Base-by-base conservation (phyloP, 2,329 filamentous ascomycete species). In the Beauveria sp. region DNA sequence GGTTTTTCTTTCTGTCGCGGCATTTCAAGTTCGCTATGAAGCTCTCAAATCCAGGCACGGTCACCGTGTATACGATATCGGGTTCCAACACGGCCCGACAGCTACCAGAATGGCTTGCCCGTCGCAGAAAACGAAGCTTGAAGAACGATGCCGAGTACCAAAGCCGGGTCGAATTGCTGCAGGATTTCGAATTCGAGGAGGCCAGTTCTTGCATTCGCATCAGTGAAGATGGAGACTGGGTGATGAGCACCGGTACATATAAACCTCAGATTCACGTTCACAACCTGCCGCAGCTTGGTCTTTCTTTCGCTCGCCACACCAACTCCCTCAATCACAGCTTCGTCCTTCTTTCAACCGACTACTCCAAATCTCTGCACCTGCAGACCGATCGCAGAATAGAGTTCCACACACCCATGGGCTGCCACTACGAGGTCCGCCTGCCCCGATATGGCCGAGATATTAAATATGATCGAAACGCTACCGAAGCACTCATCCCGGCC, bases 181-280 rank as follows among this genome's bases (percentile, higher is more conserved):
- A 99, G 70, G 94, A 99, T 71, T 99, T 99, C 73, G 92, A 96
- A 71, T 97, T 99, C 69, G 92, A 97, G 69, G 92, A 96, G 76
- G 93, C 96, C 46, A 96, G 92, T 71, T 85, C 88, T 67, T 97
- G 93, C 71, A 85, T 99, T 64, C 85, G 91, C 55, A 85, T 94
- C 64, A 96, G 91, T 68, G 92, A 96, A 62, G 94, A 99, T 83
- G 93, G 93, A 54, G 88, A 97, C 71, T 99, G 94, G 92, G 86
- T 94, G 46, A 94, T 97, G 90, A 96, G 90, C 69, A 96, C 92
- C 57, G 92, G 91, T 78, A 87, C 84, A 59, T 88, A 85, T 73
- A 84, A 80, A 73, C 79, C 75, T 54, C 74, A 76, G 63, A 96
- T 97, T 62, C 94, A 97, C 71, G 89, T 91, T n/a, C 96, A 99